Conservation (phyloP, 805 yeast genomes). For the Tetrapisispora taiwanensis region DNA sequence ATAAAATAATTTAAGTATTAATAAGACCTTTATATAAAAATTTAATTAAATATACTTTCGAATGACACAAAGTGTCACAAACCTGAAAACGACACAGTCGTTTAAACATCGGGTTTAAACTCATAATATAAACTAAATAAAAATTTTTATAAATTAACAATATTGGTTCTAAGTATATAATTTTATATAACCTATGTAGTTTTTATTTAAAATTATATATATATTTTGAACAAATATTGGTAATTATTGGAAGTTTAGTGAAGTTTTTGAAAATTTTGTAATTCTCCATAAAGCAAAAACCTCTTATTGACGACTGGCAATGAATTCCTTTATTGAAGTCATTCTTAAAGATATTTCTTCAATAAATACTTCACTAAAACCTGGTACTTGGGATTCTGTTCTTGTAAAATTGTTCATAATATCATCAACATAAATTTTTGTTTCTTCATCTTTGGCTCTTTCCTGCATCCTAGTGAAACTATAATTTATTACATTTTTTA, state of each 20-base stretch:
- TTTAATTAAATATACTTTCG: no score
- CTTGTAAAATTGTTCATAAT: conserved; percentile 34
- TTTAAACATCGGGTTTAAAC: not conserved
- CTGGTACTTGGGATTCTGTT: conserved; percentile 48
- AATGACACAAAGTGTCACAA: conserved; percentile 3
- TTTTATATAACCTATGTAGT: no score
- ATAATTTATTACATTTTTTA: conserved; percentile 34
- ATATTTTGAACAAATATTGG: no score
- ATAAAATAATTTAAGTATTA: no score
- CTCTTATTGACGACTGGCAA: conserved; percentile 7
- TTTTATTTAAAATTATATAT: no score
- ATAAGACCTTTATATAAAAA: no score
- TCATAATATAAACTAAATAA: no score
- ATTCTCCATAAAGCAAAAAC: no score
- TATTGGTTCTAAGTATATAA: no score
- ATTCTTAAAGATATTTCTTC: conserved; percentile 47
- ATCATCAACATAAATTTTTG: conserved; percentile 37
- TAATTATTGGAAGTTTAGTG: no score
- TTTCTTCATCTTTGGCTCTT: conserved; percentile 43
- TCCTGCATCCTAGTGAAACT: conserved; percentile 39
- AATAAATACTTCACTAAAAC: conserved; percentile 53
- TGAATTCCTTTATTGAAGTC: conserved; percentile 20
- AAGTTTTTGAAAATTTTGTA: no score
- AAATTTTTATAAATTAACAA: no score
- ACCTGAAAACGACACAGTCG: not conserved